A percentile compares a stretch with the other conserved stretches of the same genome.
Evolutionary conservation across 306 rosid species (phyloP).

Genomic region (Benincasa hispida): DNA sequence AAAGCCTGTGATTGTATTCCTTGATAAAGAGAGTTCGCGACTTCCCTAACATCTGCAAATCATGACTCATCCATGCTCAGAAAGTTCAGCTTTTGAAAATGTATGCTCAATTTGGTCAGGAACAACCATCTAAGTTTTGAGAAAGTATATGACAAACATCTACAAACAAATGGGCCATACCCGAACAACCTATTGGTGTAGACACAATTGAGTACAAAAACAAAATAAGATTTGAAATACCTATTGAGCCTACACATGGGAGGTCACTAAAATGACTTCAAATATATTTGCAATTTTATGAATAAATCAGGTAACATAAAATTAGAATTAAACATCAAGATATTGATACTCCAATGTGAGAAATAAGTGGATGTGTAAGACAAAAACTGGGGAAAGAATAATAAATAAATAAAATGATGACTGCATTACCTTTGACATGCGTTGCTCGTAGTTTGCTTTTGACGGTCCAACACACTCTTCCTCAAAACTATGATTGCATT

Average conservation of each 20-base stretch:
- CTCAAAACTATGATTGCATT: slow-evolving; percentile 74
- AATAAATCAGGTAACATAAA: slow-evolving; percentile 4
- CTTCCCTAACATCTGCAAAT: slow-evolving; percentile 72
- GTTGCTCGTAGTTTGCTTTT: slow-evolving; percentile 58
- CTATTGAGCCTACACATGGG: background rate
- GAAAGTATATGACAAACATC: background rate
- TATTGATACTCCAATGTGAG: background rate
- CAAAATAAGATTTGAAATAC: background rate
- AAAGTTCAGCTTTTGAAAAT: slow-evolving; percentile 13
- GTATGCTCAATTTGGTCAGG: background rate
- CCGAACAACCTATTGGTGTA: background rate
- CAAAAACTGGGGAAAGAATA: background rate
- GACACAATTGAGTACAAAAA: background rate
- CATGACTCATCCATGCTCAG: slow-evolving; percentile 3
- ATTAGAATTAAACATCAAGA: background rate
- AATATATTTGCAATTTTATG: background rate
- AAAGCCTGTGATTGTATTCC: slow-evolving; percentile 84
- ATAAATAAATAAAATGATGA: background rate
- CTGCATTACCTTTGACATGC: slow-evolving; percentile 65
- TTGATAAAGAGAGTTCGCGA: slow-evolving; percentile 68
- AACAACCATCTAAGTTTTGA: background rate
- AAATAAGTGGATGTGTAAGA: background rate
- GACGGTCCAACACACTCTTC: slow-evolving; percentile 79
- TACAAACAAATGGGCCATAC: background rate
- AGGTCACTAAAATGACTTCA: background rate